Conservation (phyloP, 345 rosid genomes). For the Alliaria petiolata region DNA sequence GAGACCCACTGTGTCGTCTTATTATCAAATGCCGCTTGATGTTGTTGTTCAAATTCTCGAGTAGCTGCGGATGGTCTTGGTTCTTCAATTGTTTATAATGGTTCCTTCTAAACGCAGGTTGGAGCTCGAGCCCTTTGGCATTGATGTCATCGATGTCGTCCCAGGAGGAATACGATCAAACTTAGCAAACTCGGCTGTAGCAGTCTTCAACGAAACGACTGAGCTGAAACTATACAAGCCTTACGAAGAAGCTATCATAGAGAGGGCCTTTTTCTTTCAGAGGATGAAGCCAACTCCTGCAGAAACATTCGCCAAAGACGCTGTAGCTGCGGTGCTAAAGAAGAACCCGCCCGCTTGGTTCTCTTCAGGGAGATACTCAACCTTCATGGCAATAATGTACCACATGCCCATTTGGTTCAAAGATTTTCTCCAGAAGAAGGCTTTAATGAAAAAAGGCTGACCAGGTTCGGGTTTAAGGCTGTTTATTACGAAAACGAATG, state of each 20-base stretch:
- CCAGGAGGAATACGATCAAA: slow-evolving; percentile 86
- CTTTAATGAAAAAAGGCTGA: slow-evolving; percentile 40
- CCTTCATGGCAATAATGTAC: slow-evolving; percentile 45
- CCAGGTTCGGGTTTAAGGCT: not conserved
- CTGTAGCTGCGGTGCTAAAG: slow-evolving; percentile 54
- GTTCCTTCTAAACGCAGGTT: slow-evolving; percentile 42
- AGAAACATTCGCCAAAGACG: slow-evolving; percentile 63
- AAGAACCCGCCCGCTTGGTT: slow-evolving; percentile 81
- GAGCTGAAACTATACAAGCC: slow-evolving; percentile 78
- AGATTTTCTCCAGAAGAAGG: slow-evolving; percentile 51
- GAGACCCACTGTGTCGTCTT: too few species aligned
- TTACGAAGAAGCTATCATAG: slow-evolving; percentile 52
- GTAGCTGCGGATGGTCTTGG: not conserved
- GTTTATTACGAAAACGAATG: not conserved
- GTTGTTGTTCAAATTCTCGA: not conserved
- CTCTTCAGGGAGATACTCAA: slow-evolving; percentile 59
- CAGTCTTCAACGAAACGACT: slow-evolving; percentile 58
- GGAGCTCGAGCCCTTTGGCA: slow-evolving; percentile 78
- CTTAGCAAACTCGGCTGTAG: slow-evolving; percentile 57
- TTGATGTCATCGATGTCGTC: slow-evolving; percentile 64
- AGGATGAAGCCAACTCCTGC: slow-evolving; percentile 53
- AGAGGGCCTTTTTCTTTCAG: slow-evolving; percentile 58
- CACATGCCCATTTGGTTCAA: slow-evolving; percentile 61
- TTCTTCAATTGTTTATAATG: not conserved
- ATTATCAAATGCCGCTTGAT: too few species aligned